These are phyloP conservation scores for Gossypium thurberi DNA, from an alignment of 345 rosid species.

Conservation along the genomic window DNA sequence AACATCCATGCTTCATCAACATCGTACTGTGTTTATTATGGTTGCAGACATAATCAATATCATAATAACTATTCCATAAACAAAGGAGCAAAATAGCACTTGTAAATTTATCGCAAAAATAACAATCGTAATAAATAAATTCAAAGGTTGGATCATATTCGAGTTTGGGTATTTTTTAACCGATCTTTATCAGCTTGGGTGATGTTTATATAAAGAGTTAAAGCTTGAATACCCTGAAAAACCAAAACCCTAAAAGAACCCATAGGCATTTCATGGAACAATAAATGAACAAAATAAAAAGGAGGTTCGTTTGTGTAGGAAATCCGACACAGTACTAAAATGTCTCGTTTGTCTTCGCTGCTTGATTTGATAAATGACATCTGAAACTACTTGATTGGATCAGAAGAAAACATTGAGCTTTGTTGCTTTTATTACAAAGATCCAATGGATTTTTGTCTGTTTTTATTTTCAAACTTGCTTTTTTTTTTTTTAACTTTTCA, in stretches of 20 bases:
- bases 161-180: neutral
- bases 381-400: neutral
- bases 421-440: neutral
- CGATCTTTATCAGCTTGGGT: neutral
- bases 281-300: too few species aligned
- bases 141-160: neutral
- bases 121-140: neutral
- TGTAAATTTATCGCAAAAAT: too few species aligned
- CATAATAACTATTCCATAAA: neutral
- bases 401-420: neutral
- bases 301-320: neutral
- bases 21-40: neutral
- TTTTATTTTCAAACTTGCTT: neutral
- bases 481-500: neutral
- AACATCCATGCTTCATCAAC: too few species aligned
- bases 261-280: neutral
- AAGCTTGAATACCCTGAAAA: conserved; percentile 34
- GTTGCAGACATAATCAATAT: neutral
- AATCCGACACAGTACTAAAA: conserved; percentile 8
- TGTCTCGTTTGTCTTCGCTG: conserved; percentile 8
- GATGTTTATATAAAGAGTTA: neutral
- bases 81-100: too few species aligned
- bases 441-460: neutral
- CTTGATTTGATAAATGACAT: conserved; percentile 16
- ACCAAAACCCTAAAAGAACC: conserved; percentile 25